Conservation (phyloP, 2,329 filamentous ascomycete species). For the Periconia digitata region DNA sequence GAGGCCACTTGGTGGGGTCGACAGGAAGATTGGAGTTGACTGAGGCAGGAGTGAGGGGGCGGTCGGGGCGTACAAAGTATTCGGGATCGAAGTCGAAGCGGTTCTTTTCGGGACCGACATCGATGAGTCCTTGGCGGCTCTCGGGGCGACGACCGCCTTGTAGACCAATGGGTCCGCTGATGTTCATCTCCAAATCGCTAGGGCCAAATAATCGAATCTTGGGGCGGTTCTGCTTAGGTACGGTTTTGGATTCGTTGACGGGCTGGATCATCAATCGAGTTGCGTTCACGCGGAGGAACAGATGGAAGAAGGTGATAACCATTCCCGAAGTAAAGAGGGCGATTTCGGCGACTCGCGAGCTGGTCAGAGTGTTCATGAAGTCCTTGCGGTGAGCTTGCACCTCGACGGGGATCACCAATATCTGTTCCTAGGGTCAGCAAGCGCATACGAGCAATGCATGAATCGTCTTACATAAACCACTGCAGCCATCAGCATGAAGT, state of each 20-base stretch:
- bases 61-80: conserved; percentile 36
- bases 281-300: conserved; percentile 67
- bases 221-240: conserved; percentile 49
- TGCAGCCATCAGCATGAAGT: conserved; percentile 62
- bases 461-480: conserved; percentile 53
- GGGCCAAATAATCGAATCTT: conserved; percentile 52
- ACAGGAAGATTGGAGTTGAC: conserved; percentile 26
- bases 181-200: conserved; percentile 45
- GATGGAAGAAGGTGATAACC: conserved; percentile 65
- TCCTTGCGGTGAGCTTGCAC: conserved; percentile 53
- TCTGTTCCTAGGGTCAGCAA: conserved; percentile 27
- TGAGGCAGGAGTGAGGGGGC: conserved; percentile 33
- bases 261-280: conserved; percentile 57
- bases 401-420: conserved; percentile 66
- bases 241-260: conserved; percentile 48
- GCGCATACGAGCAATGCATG: neutral
- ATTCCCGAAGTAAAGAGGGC: conserved; percentile 68
- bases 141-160: conserved; percentile 36
- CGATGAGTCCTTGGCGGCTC: conserved; percentile 39
- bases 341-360: conserved; percentile 66
- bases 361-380: conserved; percentile 49
- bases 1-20: conserved; percentile 40
- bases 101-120: conserved; percentile 42
- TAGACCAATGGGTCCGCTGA: conserved; percentile 40
- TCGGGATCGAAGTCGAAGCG: conserved; percentile 36